Percentiles rank a stretch among this genome's conserved stretches.
These are phyloP conservation scores for Arctium lappa DNA, from an alignment of 129 eudicot genomes.

Conservation along the genomic window DNA sequence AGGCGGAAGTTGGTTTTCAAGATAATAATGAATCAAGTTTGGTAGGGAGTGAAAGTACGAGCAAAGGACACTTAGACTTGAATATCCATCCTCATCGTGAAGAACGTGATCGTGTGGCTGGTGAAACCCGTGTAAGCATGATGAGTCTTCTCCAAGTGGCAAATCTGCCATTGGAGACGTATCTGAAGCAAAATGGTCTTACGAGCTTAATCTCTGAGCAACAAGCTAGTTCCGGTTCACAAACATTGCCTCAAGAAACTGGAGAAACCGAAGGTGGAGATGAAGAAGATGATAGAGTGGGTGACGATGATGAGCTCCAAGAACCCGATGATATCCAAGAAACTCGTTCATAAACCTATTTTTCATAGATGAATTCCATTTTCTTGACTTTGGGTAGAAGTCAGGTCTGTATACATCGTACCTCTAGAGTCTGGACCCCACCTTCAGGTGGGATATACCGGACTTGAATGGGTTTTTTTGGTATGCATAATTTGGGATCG, in stretches of 20 bases:
- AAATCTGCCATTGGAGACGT: slow-evolving; percentile 63
- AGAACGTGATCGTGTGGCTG: slow-evolving; percentile 17
- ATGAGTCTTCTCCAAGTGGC: slow-evolving; percentile 83
- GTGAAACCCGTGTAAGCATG: slow-evolving; percentile 50
- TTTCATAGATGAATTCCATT: neutral
- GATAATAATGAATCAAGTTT: slow-evolving; percentile 18
- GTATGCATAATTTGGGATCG: neutral
- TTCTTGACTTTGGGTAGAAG: neutral
- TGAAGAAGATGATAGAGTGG: slow-evolving; percentile 25
- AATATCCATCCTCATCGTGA: slow-evolving; percentile 53
- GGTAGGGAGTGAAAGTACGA: neutral
- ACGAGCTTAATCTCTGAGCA: slow-evolving; percentile 68
- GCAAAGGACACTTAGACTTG: slow-evolving; percentile 53
- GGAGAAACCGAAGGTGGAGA: neutral
- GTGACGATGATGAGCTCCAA: slow-evolving; percentile 30
- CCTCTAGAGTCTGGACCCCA: neutral
- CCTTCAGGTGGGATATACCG: neutral
- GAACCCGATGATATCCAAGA: slow-evolving; percentile 36
- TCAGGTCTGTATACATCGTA: neutral
- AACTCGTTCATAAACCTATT: slow-evolving; percentile 19
- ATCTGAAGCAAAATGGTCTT: slow-evolving; percentile 80
- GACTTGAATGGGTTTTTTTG: neutral
- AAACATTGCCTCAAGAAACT: slow-evolving; percentile 34
- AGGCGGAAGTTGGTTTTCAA: slow-evolving; percentile 44
- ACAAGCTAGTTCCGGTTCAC: slow-evolving; percentile 57